These are phyloP conservation scores for Brassica hybrid DNA, from an alignment of 441 rosid species.

Conservation along the genomic window DNA sequence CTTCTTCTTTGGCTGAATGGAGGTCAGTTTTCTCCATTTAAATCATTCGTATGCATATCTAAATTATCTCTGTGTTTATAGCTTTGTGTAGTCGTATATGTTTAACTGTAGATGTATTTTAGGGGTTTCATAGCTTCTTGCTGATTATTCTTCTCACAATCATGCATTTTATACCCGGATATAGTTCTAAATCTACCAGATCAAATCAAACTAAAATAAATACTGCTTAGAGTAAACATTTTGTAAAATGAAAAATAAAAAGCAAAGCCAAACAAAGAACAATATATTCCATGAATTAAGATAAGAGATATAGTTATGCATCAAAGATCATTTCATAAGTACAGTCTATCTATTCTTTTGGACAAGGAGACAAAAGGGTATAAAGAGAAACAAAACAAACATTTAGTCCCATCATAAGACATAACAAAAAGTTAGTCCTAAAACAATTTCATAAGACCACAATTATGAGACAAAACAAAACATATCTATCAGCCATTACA, in stretches of 20 bases:
- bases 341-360: constrained; percentile 9
- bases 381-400: constrained; percentile 22
- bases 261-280: background rate
- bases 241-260: background rate
- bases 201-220: background rate
- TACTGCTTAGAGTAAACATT: background rate
- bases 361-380: constrained; percentile 17
- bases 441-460: constrained; percentile 4
- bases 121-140: constrained; percentile 3
- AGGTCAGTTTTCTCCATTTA: constrained; percentile 55
- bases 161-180: constrained; percentile 5
- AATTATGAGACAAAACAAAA: constrained; percentile 25
- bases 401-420: constrained; percentile 20
- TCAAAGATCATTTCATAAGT: background rate
- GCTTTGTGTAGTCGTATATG: background rate
- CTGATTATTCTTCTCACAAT: background rate
- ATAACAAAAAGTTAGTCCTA: constrained; percentile 16
- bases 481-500: background rate
- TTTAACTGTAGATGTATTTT: background rate
- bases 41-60: background rate
- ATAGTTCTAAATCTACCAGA: background rate
- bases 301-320: background rate
- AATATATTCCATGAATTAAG: background rate
- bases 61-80: background rate
- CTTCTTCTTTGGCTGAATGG: constrained; percentile 97